These are phyloP conservation scores for Poa annua DNA, from an alignment of 176 grass and related monocot species.

Conservation along the genomic window DNA sequence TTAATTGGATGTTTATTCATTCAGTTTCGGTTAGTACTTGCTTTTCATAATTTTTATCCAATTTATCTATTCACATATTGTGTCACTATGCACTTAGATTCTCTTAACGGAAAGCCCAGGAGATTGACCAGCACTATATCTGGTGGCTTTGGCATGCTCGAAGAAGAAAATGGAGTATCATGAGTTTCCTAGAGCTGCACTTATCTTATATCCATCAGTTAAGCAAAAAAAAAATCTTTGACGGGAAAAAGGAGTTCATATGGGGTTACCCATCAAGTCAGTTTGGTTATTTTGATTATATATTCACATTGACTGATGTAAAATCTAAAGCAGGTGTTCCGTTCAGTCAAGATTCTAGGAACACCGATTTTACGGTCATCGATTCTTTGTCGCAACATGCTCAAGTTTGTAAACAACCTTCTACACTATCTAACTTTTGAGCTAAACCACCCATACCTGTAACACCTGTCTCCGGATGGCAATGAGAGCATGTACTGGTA, in stretches of 20 bases:
- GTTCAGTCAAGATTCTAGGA: conserved; percentile 70
- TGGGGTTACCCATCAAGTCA: background rate
- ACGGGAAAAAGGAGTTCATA: conserved; percentile 26
- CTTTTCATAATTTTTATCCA: background rate
- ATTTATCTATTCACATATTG: background rate
- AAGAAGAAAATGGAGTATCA: conserved; percentile 63
- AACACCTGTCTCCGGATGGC: too few relatives aligned
- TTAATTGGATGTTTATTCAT: background rate
- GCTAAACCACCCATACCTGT: conserved; percentile 53
- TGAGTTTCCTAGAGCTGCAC: conserved; percentile 42
- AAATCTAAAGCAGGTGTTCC: conserved; percentile 66
- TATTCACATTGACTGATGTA: conserved; percentile 34
- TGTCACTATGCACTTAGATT: conserved; percentile 11
- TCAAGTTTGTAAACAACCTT: conserved; percentile 97
- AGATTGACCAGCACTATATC: conserved; percentile 92
- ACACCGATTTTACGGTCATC: conserved; percentile 84
- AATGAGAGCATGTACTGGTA: too few relatives aligned
- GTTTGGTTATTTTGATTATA: conserved; percentile 21
- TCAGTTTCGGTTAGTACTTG: background rate
- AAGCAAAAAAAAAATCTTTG: conserved; percentile 42
- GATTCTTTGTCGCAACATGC: conserved; percentile 92
- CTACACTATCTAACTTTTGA: conserved; percentile 97
- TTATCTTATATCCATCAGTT: conserved; percentile 60
- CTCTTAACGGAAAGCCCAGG: conserved; percentile 51
- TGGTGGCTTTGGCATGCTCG: conserved; percentile 70